These are phyloP conservation scores for Leishmania gerbilli DNA, from an alignment of 208 protist species.

Conservation along the genomic window DNA sequence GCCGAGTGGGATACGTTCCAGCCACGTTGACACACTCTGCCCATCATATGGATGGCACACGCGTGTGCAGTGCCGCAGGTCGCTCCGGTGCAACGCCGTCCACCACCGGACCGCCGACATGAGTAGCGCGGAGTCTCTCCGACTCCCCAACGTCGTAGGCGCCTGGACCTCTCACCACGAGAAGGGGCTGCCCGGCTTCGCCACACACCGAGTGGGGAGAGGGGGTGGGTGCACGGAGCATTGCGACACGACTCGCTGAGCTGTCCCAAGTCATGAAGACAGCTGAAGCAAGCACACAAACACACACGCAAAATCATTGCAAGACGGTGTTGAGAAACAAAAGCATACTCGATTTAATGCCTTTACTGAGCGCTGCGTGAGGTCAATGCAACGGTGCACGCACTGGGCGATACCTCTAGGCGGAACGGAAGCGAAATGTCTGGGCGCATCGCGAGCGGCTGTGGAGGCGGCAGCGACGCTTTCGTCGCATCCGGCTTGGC, in stretches of 20 bases:
- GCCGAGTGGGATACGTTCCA: not conserved
- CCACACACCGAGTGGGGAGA: not conserved
- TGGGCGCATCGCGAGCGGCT: slow-evolving; percentile 29
- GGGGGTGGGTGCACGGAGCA: not conserved
- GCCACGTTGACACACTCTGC: not conserved
- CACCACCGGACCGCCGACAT: not conserved
- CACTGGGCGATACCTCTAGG: slow-evolving; percentile 13
- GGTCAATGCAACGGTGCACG: not conserved
- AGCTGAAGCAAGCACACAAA: not conserved
- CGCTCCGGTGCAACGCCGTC: not conserved
- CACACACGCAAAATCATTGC: not conserved
- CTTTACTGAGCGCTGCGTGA: too few species aligned
- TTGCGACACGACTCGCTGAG: not conserved
- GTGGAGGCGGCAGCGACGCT: slow-evolving; percentile 27
- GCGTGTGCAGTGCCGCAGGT: not conserved
- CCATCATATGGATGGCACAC: not conserved
- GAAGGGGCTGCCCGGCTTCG: not conserved
- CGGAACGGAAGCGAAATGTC: slow-evolving; percentile 27
- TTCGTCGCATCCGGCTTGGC: slow-evolving; percentile 31
- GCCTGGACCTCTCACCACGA: not conserved
- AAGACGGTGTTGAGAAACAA: not conserved
- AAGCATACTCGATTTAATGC: not conserved
- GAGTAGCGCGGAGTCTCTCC: not conserved
- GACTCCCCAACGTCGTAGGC: not conserved
- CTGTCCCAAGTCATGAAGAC: not conserved